These are phyloP conservation scores for Hypoxylon fragiforme DNA, from an alignment of 495 filamentous ascomycete genomes.

Conservation along the genomic window DNA sequence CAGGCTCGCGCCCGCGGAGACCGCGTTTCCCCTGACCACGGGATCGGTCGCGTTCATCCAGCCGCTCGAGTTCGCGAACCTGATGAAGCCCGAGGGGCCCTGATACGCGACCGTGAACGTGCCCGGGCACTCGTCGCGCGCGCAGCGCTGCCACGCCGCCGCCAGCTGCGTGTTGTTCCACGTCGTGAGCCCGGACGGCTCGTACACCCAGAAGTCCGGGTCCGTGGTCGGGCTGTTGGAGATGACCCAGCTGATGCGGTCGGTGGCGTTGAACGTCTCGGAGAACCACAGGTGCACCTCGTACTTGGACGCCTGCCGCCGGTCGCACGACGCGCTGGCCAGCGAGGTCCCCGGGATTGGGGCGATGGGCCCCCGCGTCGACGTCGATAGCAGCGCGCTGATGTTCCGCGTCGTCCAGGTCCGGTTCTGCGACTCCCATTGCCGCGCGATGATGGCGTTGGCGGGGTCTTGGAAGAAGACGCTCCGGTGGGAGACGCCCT, in stretches of 20 bases:
- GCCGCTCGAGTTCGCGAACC: constrained; percentile 15
- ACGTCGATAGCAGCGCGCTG: constrained; percentile 17
- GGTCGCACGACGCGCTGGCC: constrained; percentile 13
- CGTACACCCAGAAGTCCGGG: constrained; percentile 23
- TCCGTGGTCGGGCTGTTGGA: constrained; percentile 4
- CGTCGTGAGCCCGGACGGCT: not conserved
- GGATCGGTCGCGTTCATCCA: constrained; percentile 14
- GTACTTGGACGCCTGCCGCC: constrained; percentile 1
- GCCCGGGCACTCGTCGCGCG: constrained; percentile 8
- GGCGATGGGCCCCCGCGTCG: constrained; percentile 17
- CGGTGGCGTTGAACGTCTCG: not conserved
- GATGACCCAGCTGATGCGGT: constrained; percentile 15
- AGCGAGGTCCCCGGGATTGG: constrained; percentile 19
- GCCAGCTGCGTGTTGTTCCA: constrained; percentile 19
- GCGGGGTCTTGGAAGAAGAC: constrained; percentile 29
- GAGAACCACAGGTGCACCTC: constrained; percentile 23
- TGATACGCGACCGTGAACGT: constrained; percentile 18
- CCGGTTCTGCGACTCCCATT: constrained; percentile 30
- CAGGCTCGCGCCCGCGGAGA: constrained; percentile 11
- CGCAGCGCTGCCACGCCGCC: constrained; percentile 24
- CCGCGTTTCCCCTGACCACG: constrained; percentile 9
- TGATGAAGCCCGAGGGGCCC: constrained; percentile 14
- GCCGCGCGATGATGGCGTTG: constrained; percentile 20
- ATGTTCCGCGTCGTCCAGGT: constrained; percentile 28
- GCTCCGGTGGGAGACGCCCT: constrained; percentile 15